Evolutionary conservation across 139 green algal species (phyloP).

Genomic region (Tetratostichococcus sp.): DNA sequence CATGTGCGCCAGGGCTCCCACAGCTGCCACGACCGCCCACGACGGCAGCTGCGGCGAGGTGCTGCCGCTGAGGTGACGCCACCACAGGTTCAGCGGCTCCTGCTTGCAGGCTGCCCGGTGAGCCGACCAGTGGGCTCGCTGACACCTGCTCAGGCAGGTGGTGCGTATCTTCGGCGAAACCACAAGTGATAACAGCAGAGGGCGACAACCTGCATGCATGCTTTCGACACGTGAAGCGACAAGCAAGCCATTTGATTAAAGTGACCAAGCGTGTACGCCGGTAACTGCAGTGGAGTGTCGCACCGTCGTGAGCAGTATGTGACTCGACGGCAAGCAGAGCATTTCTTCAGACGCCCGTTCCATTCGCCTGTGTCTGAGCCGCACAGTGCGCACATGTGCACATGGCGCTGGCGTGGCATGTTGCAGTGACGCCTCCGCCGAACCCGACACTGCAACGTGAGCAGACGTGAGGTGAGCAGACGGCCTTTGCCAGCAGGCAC

Average conservation of each 20-base stretch:
- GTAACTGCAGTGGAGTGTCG: no score
- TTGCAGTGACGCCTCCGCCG: no score
- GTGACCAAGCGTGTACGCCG: no score
- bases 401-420: background rate
- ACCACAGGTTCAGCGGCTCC: background rate
- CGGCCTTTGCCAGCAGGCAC: no score
- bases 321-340: background rate
- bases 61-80: background rate
- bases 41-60: background rate
- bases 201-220: no score
- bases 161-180: no score
- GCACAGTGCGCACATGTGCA: conserved; percentile 5
- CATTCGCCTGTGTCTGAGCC: background rate
- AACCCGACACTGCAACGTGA: no score
- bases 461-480: no score
- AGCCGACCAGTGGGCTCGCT: background rate
- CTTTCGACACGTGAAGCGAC: no score
- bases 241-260: no score
- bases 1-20: background rate
- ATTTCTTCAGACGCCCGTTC: background rate
- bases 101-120: background rate
- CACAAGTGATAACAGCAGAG: no score
- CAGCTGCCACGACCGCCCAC: background rate
- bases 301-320: background rate
- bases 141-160: background rate